Evolutionary conservation across 2,329 filamentous ascomycete species (phyloP), one percentile per base, ranked within the genome.

Genomic region (Sporothrix protearum): DNA sequence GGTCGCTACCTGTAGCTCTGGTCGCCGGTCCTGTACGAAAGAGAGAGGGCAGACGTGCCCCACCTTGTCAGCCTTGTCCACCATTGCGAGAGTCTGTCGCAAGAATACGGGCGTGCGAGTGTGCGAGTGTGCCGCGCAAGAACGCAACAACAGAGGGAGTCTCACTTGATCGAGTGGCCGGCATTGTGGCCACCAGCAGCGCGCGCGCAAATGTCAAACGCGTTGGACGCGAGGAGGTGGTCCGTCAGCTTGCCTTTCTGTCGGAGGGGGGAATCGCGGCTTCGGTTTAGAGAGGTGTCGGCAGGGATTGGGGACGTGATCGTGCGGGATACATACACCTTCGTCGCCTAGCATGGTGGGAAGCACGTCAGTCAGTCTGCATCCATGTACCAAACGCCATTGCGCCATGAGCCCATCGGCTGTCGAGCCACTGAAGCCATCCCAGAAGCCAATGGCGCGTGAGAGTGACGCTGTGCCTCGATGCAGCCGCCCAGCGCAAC

Each of bases 141-240:
- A 28, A 8, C 22, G 22, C 49, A 28, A 28, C 49, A 12, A 1
- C 5, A 14, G 10, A 53, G 49, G 22, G 2, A 25, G 22, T 14
- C 73, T 72, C 71, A 75, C 74, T 63, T 71, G 73, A 75, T 75
- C 42, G 85, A 86, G 75, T 86, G 85, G 36, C 85, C 85, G 12
- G 87, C 87, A 80, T 89, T 89, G 80, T 89, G 87, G 68, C 87
- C 87, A 71, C 87, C 87, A 75, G 86, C 84, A 70, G 86, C 85
- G 75, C 86, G 83, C 76, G 86, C 87, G 81, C 86, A 88, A 75
- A 89, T 80, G 42, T 74, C 73, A 30, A 74, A 75, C 25, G 55
- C 45, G 55, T 72, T 36, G 6, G 70, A 72, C 69, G 73, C 66
- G 16, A 75, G 71, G 28, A 75, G 69, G 68, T 75, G 72, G 71